A percentile compares a stretch with the other conserved stretches of the same genome.
Evolutionary conservation across 2,329 filamentous ascomycete species (phyloP).

Genomic region (Paracorniculantispora psalliotae): DNA sequence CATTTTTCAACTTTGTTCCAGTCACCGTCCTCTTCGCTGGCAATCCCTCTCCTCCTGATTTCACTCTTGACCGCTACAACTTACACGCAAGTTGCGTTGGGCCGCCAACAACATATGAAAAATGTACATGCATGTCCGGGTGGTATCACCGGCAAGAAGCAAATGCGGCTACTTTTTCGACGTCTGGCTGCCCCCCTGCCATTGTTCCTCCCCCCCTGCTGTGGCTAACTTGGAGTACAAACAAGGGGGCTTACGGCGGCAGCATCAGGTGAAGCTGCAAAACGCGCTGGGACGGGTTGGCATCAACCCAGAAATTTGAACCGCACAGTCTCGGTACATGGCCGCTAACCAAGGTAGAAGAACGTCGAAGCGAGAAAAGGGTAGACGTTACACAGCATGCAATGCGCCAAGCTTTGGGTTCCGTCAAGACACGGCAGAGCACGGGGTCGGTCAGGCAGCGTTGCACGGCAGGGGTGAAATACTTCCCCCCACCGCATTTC

Average conservation of each 20-base stretch:
- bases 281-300: too few relatives aligned
- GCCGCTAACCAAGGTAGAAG: too few relatives aligned
- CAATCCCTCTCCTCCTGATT: too few relatives aligned
- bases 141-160: background rate
- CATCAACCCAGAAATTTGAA: too few relatives aligned
- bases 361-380: background rate
- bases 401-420: constrained; percentile 1
- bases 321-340: background rate
- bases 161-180: background rate
- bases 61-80: background rate
- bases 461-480: background rate
- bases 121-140: background rate
- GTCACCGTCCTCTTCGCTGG: too few relatives aligned
- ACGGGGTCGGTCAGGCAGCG: constrained; percentile 4
- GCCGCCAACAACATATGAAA: background rate
- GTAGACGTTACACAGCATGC: background rate
- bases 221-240: background rate
- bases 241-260: too few relatives aligned
- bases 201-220: background rate
- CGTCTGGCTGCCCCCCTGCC: background rate
- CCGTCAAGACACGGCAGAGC: background rate
- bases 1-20: background rate
- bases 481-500: too few relatives aligned
- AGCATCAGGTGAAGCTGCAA: too few relatives aligned
- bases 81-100: background rate